A percentile compares a stretch with the other conserved stretches of the same genome.
These are phyloP conservation scores for Wickerhamiella alocasiicola DNA, from an alignment of 805 yeast genomes.

Conservation along the genomic window DNA sequence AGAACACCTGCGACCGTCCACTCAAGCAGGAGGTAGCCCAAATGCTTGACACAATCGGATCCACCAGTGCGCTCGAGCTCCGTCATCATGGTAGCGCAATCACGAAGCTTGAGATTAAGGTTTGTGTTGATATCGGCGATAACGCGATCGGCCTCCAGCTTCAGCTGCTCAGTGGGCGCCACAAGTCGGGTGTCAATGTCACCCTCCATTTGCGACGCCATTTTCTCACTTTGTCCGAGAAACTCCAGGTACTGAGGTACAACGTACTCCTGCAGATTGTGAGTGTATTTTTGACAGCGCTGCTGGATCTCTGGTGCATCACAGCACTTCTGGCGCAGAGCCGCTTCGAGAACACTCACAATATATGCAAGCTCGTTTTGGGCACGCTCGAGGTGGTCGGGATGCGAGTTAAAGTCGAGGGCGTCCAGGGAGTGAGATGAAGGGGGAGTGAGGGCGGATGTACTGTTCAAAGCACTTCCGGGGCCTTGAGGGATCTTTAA, in stretches of 20 bases:
- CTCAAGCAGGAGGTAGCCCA: slow-evolving; percentile 18
- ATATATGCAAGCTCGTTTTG: slow-evolving; percentile 19
- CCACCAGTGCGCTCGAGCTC: slow-evolving; percentile 13
- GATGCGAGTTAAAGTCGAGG: not conserved
- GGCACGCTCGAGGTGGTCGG: slow-evolving; percentile 8
- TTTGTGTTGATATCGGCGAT: slow-evolving; percentile 22
- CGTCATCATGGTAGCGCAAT: slow-evolving; percentile 19
- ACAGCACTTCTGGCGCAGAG: slow-evolving; percentile 11
- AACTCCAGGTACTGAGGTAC: slow-evolving; percentile 17
- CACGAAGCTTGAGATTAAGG: slow-evolving; percentile 21
- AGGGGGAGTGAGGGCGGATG: too few species aligned
- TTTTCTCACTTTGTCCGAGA: slow-evolving; percentile 16
- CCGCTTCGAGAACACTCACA: slow-evolving; percentile 15
- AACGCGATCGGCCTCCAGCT: slow-evolving; percentile 21
- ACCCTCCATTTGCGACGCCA: slow-evolving; percentile 14
- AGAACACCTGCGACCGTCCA: slow-evolving; percentile 17
- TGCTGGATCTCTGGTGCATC: not conserved
- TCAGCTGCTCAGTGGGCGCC: slow-evolving; percentile 17
- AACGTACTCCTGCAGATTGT: slow-evolving; percentile 12
- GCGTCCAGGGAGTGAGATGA: too few species aligned
- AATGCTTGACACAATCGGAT: slow-evolving; percentile 10
- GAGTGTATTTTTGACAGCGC: slow-evolving; percentile 11
- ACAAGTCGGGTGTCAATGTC: slow-evolving; percentile 18
- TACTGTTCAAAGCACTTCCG: too few species aligned
- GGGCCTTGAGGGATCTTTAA: too few species aligned